Evolutionary conservation across 2,329 filamentous ascomycete species (phyloP).

Genomic region (Botrytis porri): DNA sequence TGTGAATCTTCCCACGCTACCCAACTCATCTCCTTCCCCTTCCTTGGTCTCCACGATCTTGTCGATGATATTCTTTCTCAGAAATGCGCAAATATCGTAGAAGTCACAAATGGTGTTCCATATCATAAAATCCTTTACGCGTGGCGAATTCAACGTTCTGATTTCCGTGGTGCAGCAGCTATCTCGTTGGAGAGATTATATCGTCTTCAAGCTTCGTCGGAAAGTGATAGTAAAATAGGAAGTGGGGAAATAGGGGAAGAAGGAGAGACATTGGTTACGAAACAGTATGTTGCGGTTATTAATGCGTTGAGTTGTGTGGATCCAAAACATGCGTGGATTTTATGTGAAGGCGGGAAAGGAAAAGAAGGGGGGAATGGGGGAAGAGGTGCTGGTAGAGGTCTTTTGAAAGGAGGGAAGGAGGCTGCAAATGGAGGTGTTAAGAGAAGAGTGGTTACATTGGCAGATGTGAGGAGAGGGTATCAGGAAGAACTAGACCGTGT

Average conservation of each 20-base stretch:
- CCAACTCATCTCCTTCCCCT: slow-evolving; percentile 72
- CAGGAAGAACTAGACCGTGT: slow-evolving; percentile 86
- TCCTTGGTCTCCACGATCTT: slow-evolving; percentile 70
- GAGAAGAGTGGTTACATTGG: slow-evolving; percentile 78
- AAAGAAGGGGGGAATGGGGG: slow-evolving; percentile 30
- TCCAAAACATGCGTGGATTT: slow-evolving; percentile 78
- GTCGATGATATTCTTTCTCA: slow-evolving; percentile 76
- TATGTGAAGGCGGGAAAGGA: slow-evolving; percentile 45
- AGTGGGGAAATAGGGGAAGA: slow-evolving; percentile 54
- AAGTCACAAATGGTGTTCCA: slow-evolving; percentile 62
- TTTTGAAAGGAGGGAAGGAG: not conserved
- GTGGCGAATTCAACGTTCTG: slow-evolving; percentile 80
- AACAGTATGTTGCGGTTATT: slow-evolving; percentile 85
- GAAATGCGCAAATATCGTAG: slow-evolving; percentile 66
- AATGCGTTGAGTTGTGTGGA: slow-evolving; percentile 88
- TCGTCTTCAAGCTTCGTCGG: slow-evolving; percentile 56
- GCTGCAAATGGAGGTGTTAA: slow-evolving; percentile 34
- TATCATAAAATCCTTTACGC: slow-evolving; percentile 90
- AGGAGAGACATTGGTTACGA: slow-evolving; percentile 62
- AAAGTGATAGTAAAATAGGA: slow-evolving; percentile 52
- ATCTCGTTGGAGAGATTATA: slow-evolving; percentile 62
- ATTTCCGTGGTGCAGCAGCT: slow-evolving; percentile 77
- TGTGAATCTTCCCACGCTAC: slow-evolving; percentile 63
- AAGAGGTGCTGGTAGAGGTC: not conserved
- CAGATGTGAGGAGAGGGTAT: slow-evolving; percentile 84